Evolutionary conservation across 495 filamentous ascomycete genomes (phyloP).

Genomic region (Podospora conica): DNA sequence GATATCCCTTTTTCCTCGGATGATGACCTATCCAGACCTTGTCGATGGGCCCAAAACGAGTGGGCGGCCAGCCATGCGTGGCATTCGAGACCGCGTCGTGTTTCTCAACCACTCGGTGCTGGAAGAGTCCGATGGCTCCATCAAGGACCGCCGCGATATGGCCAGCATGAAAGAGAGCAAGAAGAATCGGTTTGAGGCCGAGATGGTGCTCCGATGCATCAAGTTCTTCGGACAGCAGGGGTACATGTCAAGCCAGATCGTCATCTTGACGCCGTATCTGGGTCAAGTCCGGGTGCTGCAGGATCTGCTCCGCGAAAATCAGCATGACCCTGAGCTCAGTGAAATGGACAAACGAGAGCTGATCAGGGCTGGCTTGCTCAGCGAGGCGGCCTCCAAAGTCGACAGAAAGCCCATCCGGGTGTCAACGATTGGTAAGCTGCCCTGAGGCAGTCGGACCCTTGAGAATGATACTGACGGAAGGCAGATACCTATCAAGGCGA

Average conservation of each 20-base stretch:
- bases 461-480: not conserved
- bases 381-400: conserved; percentile 46
- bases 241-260: conserved; percentile 60
- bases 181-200: conserved; percentile 61
- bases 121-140: conserved; percentile 39
- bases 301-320: conserved; percentile 41
- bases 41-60: conserved; percentile 51
- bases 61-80: conserved; percentile 45
- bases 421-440: conserved; percentile 55
- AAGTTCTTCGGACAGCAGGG: conserved; percentile 71
- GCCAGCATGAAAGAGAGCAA: conserved; percentile 44
- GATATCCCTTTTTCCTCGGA: conserved; percentile 56
- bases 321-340: conserved; percentile 54
- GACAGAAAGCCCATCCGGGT: conserved; percentile 50
- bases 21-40: conserved; percentile 59
- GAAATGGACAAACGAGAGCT: conserved; percentile 67
- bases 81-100: conserved; percentile 56
- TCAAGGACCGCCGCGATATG: conserved; percentile 50
- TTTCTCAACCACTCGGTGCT: conserved; percentile 58
- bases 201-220: conserved; percentile 62
- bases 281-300: conserved; percentile 60
- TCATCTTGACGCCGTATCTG: conserved; percentile 69
- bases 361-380: conserved; percentile 56
- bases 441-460: not conserved
- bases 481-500: conserved; percentile 78